A percentile compares a stretch with the other conserved stretches of the same genome.
Evolutionary conservation across 805 yeast species (phyloP).

Genomic region (Kodamaea jinghongensis): DNA sequence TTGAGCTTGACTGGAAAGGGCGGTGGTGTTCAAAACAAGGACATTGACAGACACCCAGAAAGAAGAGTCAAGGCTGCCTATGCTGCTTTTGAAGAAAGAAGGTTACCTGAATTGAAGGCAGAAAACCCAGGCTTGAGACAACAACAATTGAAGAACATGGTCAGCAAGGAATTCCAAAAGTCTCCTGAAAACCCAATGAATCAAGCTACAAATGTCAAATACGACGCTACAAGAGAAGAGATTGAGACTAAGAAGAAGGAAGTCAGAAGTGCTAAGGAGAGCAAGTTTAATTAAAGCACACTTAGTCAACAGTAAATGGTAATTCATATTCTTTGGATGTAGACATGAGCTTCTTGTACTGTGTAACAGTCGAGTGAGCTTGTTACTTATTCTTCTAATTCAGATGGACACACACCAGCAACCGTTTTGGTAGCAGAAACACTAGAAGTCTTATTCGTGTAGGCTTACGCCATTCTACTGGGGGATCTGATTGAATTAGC

Average conservation of each 20-base stretch:
- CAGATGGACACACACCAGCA: too few species aligned
- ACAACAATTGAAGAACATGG: conserved; percentile 72
- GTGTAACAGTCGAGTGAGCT: too few species aligned
- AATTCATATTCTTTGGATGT: too few species aligned
- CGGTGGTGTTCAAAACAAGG: conserved; percentile 56
- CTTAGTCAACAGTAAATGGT: background rate
- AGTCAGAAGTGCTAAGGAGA: conserved; percentile 50
- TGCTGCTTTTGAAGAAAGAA: conserved; percentile 64
- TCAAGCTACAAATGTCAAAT: conserved; percentile 61
- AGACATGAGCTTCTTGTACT: too few species aligned
- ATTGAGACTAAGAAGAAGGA: conserved; percentile 45
- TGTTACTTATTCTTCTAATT: too few species aligned
- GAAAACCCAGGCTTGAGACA: conserved; percentile 79
- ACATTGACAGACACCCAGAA: conserved; percentile 84
- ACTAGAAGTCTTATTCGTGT: too few species aligned
- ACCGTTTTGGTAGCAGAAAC: too few species aligned
- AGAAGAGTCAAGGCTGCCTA: conserved; percentile 82
- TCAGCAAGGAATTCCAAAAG: conserved; percentile 79
- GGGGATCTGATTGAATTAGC: too few species aligned
- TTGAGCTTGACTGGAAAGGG: conserved; percentile 59
- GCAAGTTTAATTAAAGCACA: conserved; percentile 18
- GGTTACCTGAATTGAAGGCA: conserved; percentile 68
- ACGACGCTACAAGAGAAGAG: conserved; percentile 60
- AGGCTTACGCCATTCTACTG: too few species aligned
- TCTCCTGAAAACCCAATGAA: conserved; percentile 82